Percentiles rank a stretch among this genome's conserved stretches.
Evolutionary conservation across 129 eudicot genomes (phyloP).

Genomic region (Lonicera japonica): DNA sequence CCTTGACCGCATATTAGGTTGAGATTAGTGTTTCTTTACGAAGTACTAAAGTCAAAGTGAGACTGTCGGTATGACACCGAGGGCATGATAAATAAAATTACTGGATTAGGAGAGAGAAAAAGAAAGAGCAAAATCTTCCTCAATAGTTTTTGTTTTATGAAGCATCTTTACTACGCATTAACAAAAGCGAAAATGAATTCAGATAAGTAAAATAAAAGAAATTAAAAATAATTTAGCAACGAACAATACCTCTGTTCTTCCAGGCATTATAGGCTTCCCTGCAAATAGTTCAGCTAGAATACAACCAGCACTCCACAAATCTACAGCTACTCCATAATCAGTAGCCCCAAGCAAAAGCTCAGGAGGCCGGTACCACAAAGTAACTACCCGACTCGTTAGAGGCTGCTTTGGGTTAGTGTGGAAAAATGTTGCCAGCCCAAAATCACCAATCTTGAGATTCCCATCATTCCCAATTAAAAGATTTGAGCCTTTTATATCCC

Average conservation of each 20-base stretch:
- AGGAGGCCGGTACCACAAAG: conserved; percentile 75
- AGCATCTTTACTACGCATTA: background rate
- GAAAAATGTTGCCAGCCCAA: conserved; percentile 57
- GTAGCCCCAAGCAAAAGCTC: conserved; percentile 68
- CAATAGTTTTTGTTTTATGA: too few species aligned
- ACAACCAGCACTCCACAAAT: conserved; percentile 77
- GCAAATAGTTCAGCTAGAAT: conserved; percentile 65
- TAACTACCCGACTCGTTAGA: conserved; percentile 65
- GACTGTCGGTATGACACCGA: too few species aligned
- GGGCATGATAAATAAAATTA: too few species aligned
- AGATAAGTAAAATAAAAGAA: background rate
- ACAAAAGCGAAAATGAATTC: background rate
- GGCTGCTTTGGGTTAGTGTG: conserved; percentile 44
- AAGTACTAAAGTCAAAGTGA: too few species aligned
- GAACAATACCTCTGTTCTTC: conserved; percentile 69
- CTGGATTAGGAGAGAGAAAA: background rate
- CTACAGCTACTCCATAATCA: conserved; percentile 60
- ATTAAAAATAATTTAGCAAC: background rate
- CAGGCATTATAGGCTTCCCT: conserved; percentile 66
- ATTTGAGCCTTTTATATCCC: conserved; percentile 65
- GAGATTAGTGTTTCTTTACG: too few species aligned
- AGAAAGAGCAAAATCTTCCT: background rate
- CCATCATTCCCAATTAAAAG: conserved; percentile 53
- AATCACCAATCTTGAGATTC: conserved; percentile 61
- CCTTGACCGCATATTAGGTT: too few species aligned